A percentile compares a stretch with the other conserved stretches of the same genome.
Evolutionary conservation across 2,329 filamentous ascomycete species (phyloP).

Genomic region (Hymenoscyphus albidus): DNA sequence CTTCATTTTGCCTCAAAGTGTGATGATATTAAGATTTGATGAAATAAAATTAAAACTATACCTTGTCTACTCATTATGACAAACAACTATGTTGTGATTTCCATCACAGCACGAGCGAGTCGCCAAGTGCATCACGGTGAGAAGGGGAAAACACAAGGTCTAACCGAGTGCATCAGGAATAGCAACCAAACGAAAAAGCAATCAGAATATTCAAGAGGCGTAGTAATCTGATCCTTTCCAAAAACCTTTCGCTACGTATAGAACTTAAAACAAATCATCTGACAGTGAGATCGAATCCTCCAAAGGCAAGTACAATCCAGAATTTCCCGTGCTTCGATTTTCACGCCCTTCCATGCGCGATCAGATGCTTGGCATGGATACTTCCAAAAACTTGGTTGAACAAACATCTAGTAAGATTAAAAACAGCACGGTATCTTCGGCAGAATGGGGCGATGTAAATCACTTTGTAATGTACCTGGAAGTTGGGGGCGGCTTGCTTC

Average conservation of each 20-base stretch:
- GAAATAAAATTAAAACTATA: not conserved
- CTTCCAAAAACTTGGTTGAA: too few species aligned
- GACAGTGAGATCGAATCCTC: not conserved
- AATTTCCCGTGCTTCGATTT: not conserved
- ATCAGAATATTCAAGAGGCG: not conserved
- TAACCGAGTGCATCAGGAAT: not conserved
- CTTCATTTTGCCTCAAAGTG: too few species aligned
- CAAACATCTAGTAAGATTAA: too few species aligned
- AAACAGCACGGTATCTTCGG: too few species aligned
- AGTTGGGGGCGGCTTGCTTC: not conserved
- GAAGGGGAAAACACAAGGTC: not conserved
- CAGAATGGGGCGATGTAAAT: too few species aligned
- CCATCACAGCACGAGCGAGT: too few species aligned
- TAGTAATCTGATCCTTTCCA: not conserved
- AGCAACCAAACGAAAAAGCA: not conserved
- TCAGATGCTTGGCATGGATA: not conserved
- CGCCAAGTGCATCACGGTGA: too few species aligned
- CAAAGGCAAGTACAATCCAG: not conserved
- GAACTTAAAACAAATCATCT: not conserved
- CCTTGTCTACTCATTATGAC: too few species aligned
- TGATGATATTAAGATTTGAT: not conserved
- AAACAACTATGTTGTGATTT: too few species aligned
- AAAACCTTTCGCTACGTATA: not conserved
- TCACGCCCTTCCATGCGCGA: not conserved
- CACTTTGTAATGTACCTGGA: not conserved